phyloP scores from a whole-genome alignment of 2,329 filamentous ascomycete species.

The Dryadomyces sulphureus region DNA sequence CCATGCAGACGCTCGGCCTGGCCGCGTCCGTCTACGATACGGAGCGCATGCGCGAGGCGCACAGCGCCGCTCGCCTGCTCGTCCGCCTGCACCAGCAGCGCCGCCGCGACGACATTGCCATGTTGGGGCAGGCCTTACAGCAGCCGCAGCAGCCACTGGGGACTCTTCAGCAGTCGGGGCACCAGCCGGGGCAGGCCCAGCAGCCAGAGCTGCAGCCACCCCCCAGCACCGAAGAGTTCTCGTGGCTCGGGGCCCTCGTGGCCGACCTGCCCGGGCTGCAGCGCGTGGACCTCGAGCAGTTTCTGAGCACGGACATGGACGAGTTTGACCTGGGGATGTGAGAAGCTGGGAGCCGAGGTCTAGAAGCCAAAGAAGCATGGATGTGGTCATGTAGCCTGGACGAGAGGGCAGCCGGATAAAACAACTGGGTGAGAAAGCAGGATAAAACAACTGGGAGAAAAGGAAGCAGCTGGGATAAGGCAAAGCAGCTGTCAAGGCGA shows the following conservation, averaged over 20 bases:
- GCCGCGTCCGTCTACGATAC: constrained; percentile 29
- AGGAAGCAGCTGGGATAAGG: no score
- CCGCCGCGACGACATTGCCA: constrained; percentile 27
- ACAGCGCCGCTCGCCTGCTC: constrained; percentile 38
- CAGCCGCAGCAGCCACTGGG: background rate
- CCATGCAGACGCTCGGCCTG: constrained; percentile 30
- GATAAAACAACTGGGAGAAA: no score
- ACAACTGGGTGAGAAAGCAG: no score
- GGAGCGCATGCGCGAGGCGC: constrained; percentile 33
- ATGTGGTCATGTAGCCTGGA: no score
- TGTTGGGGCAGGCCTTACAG: constrained; percentile 20
- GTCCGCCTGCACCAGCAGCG: constrained; percentile 34
- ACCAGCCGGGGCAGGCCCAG: constrained; percentile 11
- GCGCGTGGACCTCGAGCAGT: constrained; percentile 27
- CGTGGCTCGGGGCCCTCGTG: constrained; percentile 27
- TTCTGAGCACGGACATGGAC: constrained; percentile 14
- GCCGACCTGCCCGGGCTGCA: constrained; percentile 28
- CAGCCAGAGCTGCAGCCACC: constrained; percentile 3
- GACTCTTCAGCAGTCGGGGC: background rate
- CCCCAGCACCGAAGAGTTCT: constrained; percentile 19
- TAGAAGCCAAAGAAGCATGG: no score
- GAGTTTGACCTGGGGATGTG: background rate
- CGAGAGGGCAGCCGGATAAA: no score
- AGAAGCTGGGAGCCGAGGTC: background rate
- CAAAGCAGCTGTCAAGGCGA: no score